A percentile compares a stretch with the other conserved stretches of the same genome.
Evolutionary conservation across 1,284 basidiomycete genomes (phyloP).

Genomic region (Fomitopsis pinicola): DNA sequence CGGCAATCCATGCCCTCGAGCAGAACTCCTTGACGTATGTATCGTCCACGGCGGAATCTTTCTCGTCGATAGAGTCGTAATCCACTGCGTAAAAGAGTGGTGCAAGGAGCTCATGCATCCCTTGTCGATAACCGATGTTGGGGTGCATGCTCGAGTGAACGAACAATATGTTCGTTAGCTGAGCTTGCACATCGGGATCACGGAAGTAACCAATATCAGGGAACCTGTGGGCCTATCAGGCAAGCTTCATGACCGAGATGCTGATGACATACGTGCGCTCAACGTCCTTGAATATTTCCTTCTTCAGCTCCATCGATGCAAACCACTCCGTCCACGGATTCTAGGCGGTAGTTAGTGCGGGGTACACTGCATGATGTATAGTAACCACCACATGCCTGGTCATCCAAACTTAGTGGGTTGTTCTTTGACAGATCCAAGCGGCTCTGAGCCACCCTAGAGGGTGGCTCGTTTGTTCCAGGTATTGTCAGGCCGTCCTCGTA

Average conservation of each 20-base stretch:
- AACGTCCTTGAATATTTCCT: conserved; percentile 87
- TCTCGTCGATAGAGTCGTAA: conserved; percentile 67
- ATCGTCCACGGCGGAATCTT: conserved; percentile 22
- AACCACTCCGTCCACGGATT: conserved; percentile 96
- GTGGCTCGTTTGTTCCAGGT: conserved; percentile 42
- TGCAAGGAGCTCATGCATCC: conserved; percentile 94
- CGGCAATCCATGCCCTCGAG: conserved; percentile 65
- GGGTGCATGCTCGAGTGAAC: conserved; percentile 75
- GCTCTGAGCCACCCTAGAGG: conserved; percentile 30
- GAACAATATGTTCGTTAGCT: conserved; percentile 83
- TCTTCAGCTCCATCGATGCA: conserved; percentile 78
- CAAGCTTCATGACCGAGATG: background rate
- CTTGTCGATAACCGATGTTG: conserved; percentile 86
- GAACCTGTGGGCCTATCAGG: conserved; percentile 47
- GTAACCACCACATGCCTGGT: conserved; percentile 52
- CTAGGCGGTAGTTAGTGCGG: conserved; percentile 30
- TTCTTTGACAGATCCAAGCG: conserved; percentile 60
- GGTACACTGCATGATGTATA: background rate
- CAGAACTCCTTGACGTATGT: conserved; percentile 54
- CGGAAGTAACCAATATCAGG: conserved; percentile 90
- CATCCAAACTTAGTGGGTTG: conserved; percentile 84
- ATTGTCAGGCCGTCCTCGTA: conserved; percentile 63
- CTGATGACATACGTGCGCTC: conserved; percentile 70
- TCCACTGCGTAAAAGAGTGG: conserved; percentile 80
- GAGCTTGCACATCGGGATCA: conserved; percentile 65